Percentiles rank a stretch among this genome's conserved stretches.
Evolutionary conservation across 371 early-diverging fungal species (phyloP).

Genomic region (Lichtheimia ornata): DNA sequence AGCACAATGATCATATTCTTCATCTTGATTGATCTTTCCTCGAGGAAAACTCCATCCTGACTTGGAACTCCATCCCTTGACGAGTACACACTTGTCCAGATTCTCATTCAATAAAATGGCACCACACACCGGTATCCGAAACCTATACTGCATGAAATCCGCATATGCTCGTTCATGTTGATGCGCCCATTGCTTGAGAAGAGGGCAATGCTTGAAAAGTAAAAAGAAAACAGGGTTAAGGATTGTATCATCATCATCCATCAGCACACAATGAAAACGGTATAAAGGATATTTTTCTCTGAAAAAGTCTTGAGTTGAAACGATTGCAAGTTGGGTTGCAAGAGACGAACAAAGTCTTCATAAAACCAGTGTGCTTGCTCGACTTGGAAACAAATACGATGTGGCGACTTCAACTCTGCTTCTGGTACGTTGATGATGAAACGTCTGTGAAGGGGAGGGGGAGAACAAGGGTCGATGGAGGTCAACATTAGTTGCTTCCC

Average conservation of each 20-base stretch:
- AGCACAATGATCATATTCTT: constrained; percentile 91
- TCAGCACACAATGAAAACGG: background rate
- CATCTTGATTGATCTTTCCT: constrained; percentile 99
- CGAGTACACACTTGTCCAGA: constrained; percentile 87
- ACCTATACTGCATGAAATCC: constrained; percentile 95
- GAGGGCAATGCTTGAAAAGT: constrained; percentile 87
- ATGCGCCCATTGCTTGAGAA: constrained; percentile 84
- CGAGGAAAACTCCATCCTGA: constrained; percentile 98
- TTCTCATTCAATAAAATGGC: constrained; percentile 93
- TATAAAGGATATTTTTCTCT: constrained; percentile 67
- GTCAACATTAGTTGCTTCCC: background rate
- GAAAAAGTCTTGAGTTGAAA: constrained; percentile 85
- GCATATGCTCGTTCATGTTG: constrained; percentile 86
- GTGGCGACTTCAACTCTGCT: constrained; percentile 86
- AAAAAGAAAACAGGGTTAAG: constrained; percentile 21
- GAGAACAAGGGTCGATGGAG: background rate
- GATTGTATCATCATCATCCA: constrained; percentile 10
- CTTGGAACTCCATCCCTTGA: constrained; percentile 88
- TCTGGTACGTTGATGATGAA: constrained; percentile 98
- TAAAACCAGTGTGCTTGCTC: constrained; percentile 99
- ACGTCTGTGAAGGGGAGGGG: constrained; percentile 70
- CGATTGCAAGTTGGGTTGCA: constrained; percentile 76
- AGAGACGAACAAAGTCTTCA: constrained; percentile 94
- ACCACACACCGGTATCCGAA: constrained; percentile 98
- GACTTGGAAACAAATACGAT: constrained; percentile 97